phyloP scores from a whole-genome alignment of 495 filamentous ascomycete species.

The Hypoxylon fuscum region DNA sequence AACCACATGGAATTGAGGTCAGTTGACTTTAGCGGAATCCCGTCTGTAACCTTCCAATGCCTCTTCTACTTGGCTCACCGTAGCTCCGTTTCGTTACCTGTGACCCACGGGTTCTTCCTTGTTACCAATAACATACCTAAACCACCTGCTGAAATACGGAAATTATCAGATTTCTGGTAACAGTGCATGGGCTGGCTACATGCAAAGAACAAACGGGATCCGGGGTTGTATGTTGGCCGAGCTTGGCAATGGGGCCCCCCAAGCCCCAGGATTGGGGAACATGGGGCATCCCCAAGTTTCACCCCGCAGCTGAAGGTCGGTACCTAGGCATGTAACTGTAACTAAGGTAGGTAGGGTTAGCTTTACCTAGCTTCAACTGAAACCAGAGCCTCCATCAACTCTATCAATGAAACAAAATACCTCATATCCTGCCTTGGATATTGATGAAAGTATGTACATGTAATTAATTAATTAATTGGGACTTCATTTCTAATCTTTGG shows the following conservation, averaged over 20 bases:
- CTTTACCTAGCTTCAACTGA: no score
- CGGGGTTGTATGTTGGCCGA: slow-evolving; percentile 34
- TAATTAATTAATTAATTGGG: no score
- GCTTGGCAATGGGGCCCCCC: slow-evolving; percentile 7
- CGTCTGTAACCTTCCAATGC: no score
- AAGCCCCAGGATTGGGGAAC: no score
- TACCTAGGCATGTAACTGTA: no score
- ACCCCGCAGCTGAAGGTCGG: neutral
- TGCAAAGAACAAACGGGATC: slow-evolving; percentile 29
- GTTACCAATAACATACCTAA: no score
- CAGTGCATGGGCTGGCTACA: slow-evolving; percentile 24
- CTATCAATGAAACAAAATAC: neutral
- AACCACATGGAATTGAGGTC: neutral
- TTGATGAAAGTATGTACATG: no score
- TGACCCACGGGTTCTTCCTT: no score
- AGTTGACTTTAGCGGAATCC: slow-evolving; percentile 13
- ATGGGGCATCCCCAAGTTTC: neutral
- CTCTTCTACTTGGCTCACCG: no score
- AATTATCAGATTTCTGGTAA: no score
- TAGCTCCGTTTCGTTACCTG: neutral
- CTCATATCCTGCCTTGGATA: neutral
- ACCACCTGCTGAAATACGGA: no score
- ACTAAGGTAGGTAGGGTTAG: no score
- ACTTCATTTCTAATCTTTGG: neutral
- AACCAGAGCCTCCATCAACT: neutral